Percentiles rank a stretch among this genome's conserved stretches.
Conservation (phyloP, 2,329 filamentous ascomycete genomes). For the Orbilia brochopaga region DNA sequence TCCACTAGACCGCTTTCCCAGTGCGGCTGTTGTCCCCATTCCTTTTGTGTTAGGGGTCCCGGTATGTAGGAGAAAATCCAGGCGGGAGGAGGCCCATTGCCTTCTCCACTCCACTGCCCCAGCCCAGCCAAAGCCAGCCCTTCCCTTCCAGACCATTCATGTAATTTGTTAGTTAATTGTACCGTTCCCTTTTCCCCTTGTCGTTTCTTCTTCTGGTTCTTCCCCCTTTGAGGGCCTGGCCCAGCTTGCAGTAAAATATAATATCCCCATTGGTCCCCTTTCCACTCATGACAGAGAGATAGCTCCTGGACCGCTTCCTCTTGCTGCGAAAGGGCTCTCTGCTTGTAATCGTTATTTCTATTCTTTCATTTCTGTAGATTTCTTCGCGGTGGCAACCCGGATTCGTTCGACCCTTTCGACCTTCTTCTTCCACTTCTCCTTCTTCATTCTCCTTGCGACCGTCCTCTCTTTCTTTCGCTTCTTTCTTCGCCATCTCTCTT, state of each 20-base stretch:
- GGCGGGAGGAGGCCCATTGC: constrained; percentile 3
- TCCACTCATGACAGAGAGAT: constrained; percentile 44
- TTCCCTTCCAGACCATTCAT: constrained; percentile 12
- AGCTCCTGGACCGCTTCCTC: constrained; percentile 54
- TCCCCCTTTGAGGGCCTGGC: constrained; percentile 7
- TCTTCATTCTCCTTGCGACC: constrained; percentile 43
- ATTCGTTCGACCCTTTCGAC: neutral
- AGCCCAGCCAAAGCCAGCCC: constrained; percentile 1
- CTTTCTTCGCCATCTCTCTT: constrained; percentile 52
- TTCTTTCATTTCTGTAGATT: constrained; percentile 51
- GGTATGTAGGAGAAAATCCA: constrained; percentile 29
- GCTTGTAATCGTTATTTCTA: constrained; percentile 36
- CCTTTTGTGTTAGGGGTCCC: constrained; percentile 44
- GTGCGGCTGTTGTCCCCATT: constrained; percentile 50
- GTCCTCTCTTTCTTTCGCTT: constrained; percentile 55
- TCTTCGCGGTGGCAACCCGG: constrained; percentile 26
- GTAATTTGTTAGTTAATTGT: constrained; percentile 2
- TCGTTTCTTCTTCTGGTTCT: neutral
- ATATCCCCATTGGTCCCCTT: constrained; percentile 51
- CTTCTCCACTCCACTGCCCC: constrained; percentile 28
- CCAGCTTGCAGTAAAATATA: constrained; percentile 24
- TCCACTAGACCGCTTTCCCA: constrained; percentile 44
- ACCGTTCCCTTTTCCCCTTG: constrained; percentile 23
- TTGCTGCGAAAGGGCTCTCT: constrained; percentile 51
- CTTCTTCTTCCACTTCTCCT: constrained; percentile 20